Evolutionary conservation across 2,329 filamentous ascomycete species (phyloP), one percentile per base, ranked within the genome.

Genomic region (Bipolaris gigantea): DNA sequence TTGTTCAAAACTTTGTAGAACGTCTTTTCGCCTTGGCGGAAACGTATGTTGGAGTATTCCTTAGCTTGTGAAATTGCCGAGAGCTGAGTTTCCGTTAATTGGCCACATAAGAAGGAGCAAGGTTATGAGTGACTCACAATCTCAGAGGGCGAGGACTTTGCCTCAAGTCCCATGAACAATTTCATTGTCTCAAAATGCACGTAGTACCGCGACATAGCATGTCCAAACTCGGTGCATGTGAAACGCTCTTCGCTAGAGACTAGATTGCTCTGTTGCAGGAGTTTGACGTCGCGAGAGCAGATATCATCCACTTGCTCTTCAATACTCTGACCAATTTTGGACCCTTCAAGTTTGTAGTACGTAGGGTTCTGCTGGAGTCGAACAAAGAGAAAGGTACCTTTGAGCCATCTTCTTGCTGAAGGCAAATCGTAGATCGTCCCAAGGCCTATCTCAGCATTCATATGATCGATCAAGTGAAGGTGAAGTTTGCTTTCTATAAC

Each of bases 131-230:
- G 0, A 75, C 85, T 76, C 75, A 91, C 89, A 64, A 93, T 85
- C 39, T 89, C 82, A 27, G 86, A 86, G 6, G 87, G 78, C 7
- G 81, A 84, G 0, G 86, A 81, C 36, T 81, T 82, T 1, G 76
- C 72, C n/a, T 83, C 81, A 48, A 94, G 78, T 0, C 77, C 77
- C 39, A 93, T 75, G 13, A 95, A 79, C 1, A 79, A 71, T 62
- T 85, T 87, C 89, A 94, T 95, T 0, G 90, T 94, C 34, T 88
- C 82, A 62, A 92, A 92, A 19, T 84, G 84, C 3, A 94, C 78
- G 76, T 90, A 93, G 70, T 93, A 95, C 43, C 85, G 83, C 39
- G 90, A 89, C 90, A 96, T 95, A 4, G 88, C 87, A 51, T 88
- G 81, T 1, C 90, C 90, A 65, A 88, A 90, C 44, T 87, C 84